Percentiles rank a stretch among this genome's conserved stretches.
phyloP scores from a whole-genome alignment of 2,329 filamentous ascomycete genomes.

The Aspergillus candidus region DNA sequence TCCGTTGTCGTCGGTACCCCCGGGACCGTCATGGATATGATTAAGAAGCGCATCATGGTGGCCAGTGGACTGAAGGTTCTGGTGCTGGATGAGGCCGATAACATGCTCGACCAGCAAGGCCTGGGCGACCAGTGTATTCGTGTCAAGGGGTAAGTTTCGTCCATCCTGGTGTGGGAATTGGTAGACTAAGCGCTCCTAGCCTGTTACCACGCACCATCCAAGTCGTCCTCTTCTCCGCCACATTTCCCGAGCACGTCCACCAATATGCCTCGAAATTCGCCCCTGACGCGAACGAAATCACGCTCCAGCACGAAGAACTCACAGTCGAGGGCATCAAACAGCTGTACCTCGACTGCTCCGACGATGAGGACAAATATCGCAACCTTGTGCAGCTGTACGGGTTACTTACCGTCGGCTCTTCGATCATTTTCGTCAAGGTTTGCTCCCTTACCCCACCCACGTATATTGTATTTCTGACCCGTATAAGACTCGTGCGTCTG shows the following conservation, averaged over 20 bases:
- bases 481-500: constrained; percentile 72
- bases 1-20: constrained; percentile 89
- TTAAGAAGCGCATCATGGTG: constrained; percentile 70
- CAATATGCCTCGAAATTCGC: constrained; percentile 79
- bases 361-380: constrained; percentile 76
- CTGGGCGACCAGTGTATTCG: constrained; percentile 91
- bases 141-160: constrained; percentile 66
- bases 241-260: constrained; percentile 80
- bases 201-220: constrained; percentile 71
- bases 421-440: constrained; percentile 95
- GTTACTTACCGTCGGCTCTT: constrained; percentile 91
- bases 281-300: constrained; percentile 78
- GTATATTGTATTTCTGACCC: constrained; percentile 14
- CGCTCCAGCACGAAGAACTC: constrained; percentile 80
- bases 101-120: constrained; percentile 95
- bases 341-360: constrained; percentile 89
- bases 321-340: constrained; percentile 97
- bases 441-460: constrained; percentile 16
- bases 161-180: constrained; percentile 25
- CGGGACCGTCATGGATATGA: constrained; percentile 83
- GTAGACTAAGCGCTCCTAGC: constrained; percentile 38
- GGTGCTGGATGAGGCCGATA: constrained; percentile 94
- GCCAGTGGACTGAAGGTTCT: constrained; percentile 67
- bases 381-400: constrained; percentile 90
- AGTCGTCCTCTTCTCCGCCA: constrained; percentile 91